Percentiles rank a stretch among this genome's conserved stretches.
phyloP scores from a whole-genome alignment of 306 rosid species.

The Cajanus cajan region DNA sequence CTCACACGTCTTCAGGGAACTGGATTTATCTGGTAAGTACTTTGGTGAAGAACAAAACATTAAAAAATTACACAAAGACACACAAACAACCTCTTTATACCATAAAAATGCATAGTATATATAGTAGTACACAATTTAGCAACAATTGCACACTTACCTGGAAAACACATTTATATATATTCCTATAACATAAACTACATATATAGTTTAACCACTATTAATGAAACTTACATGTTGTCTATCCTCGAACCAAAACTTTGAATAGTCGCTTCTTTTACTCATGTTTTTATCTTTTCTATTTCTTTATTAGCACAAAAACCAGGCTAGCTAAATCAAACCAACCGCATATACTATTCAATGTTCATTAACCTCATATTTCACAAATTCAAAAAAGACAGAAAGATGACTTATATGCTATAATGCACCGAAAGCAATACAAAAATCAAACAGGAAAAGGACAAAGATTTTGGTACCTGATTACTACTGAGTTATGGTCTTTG shows the following conservation, averaged over 20 bases:
- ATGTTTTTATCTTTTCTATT: conserved; percentile 51
- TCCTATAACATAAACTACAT: neutral
- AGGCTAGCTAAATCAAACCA: conserved; percentile 41
- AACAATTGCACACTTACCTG: conserved; percentile 43
- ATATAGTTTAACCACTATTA: conserved; percentile 18
- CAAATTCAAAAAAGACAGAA: conserved; percentile 51
- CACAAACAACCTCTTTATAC: neutral
- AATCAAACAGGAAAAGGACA: conserved; percentile 16
- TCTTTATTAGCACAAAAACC: conserved; percentile 56
- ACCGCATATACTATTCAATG: conserved; percentile 39
- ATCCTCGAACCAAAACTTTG: conserved; percentile 69
- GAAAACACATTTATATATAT: conserved; percentile 43
- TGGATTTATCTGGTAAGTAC: conserved; percentile 44
- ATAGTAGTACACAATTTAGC: conserved; percentile 15
- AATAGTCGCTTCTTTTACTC: conserved; percentile 75
- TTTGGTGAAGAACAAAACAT: conserved; percentile 6
- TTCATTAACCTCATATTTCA: conserved; percentile 51
- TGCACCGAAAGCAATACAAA: conserved; percentile 20
- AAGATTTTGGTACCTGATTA: neutral
- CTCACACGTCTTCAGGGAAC: conserved; percentile 53
- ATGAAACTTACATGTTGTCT: conserved; percentile 55
- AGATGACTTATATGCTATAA: conserved; percentile 14
- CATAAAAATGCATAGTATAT: neutral
- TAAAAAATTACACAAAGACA: conserved; percentile 12
- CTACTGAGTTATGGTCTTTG: conserved; percentile 32